Conservation (phyloP, 176 grass and related monocot genomes). For the Coix lacrymajobi region DNA sequence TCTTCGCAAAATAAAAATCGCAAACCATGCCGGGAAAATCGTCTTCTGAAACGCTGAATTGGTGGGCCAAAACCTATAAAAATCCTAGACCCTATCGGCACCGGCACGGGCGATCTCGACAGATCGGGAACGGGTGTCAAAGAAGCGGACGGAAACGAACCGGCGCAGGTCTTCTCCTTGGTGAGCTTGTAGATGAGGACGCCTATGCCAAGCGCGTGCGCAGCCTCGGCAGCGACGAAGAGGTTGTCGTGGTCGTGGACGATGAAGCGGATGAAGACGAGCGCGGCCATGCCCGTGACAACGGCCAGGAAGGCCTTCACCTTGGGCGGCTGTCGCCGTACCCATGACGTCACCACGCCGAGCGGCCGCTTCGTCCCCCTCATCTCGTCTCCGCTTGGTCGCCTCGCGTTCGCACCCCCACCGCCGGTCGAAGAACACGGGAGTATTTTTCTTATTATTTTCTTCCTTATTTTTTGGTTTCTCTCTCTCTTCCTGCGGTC, state of each 20-base stretch:
- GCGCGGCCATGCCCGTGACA: constrained; percentile 87
- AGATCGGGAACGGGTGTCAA: constrained; percentile 21
- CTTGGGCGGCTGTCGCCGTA: constrained; percentile 89
- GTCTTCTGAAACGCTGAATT: not conserved
- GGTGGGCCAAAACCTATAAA: not conserved
- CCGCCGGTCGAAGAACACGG: constrained; percentile 40
- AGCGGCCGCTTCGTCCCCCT: constrained; percentile 64
- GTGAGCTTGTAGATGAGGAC: constrained; percentile 97
- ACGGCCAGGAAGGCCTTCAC: constrained; percentile 97
- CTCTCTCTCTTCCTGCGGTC: not conserved
- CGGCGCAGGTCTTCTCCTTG: constrained; percentile 96
- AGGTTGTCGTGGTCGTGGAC: constrained; percentile 99
- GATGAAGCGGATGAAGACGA: constrained; percentile 93
- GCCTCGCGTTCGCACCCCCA: constrained; percentile 1
- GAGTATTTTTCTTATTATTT: not conserved
- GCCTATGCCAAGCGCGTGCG: constrained; percentile 80
- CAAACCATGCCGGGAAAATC: not conserved
- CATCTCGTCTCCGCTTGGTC: constrained; percentile 30
- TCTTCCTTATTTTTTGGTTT: not conserved
- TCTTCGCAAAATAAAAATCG: not conserved
- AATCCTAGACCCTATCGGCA: not conserved
- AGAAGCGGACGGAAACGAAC: constrained; percentile 32
- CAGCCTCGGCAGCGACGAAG: constrained; percentile 91
- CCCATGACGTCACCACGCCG: constrained; percentile 59
- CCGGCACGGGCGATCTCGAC: constrained; percentile 12